Base-by-base conservation (phyloP, 345 rosid species). In the Dipteronia dyeriana region DNA sequence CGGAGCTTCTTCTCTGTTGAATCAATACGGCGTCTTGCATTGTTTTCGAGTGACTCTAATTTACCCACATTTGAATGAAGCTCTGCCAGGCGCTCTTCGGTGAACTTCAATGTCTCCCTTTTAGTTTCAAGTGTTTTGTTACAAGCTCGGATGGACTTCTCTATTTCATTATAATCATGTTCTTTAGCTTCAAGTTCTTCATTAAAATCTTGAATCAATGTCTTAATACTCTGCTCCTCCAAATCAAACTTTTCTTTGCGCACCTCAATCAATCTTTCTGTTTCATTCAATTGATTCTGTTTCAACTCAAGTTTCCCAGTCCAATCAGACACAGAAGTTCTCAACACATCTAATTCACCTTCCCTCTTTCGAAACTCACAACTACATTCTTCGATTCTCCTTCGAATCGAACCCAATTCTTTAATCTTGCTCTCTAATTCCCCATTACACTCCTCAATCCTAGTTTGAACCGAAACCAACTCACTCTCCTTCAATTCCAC, bases 1-100 rank as follows among this genome's bases (percentile, higher is more conserved):
- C 38, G 4, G 38, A 34, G 38, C 38, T 82, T 34, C 68, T 67
- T 34, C 76, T 79, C 68, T 77, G 70, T 81, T 38, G 69, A 80
- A 56, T 74, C 71, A 22, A 73, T 49, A 19, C n/a, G 14, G 51
- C 19, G 41, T 31, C 61, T 68, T 47, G 75, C 49, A 49, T 7
- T 20, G 26, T 11, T 45, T 47, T 38, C 25, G 19, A 79, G 31
- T 17, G 75, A 75, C 60, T 70, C 70, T 61, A 86, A 67, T 45
- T 82, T 63, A 43, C 67, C 41, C 79, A 68, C 71, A 72, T 76
- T 19, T 29, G 53, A 49, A 14, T 23, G 51, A 5, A 81, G 83
- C 66, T 82, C 80, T 7, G 56, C 60, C 62, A 78, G 71, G 76
- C 66, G 70, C 26, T 63, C 57, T 13, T 38, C 0, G 16, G 80